phyloP scores from a whole-genome alignment of 1,284 basidiomycete species.

The Sparassis latifolia region DNA sequence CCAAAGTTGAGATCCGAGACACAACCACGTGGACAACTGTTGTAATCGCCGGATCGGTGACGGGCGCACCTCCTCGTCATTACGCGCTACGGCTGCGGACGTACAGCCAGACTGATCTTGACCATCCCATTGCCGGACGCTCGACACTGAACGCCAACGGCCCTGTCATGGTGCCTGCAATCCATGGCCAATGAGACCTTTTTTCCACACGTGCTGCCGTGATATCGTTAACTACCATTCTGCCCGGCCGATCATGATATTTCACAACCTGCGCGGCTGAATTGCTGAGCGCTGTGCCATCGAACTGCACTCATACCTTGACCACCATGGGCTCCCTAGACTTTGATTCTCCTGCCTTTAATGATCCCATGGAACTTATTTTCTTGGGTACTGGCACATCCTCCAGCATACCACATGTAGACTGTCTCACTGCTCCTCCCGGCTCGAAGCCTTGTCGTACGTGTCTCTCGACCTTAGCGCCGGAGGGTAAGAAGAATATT shows the following conservation, averaged over 20 bases:
- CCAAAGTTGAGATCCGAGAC: too few relatives aligned
- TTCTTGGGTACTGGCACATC: slow-evolving; percentile 77
- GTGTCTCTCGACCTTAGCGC: slow-evolving; percentile 58
- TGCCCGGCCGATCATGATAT: too few relatives aligned
- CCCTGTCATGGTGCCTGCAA: background rate
- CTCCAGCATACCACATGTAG: slow-evolving; percentile 56
- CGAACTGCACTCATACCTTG: background rate
- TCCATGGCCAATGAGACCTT: background rate
- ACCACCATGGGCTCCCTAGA: slow-evolving; percentile 19
- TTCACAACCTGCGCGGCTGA: too few relatives aligned
- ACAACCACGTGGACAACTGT: too few relatives aligned
- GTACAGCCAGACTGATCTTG: too few relatives aligned
- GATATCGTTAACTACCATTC: background rate
- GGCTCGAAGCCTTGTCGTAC: slow-evolving; percentile 47
- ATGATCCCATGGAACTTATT: slow-evolving; percentile 46
- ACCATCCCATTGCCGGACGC: too few relatives aligned
- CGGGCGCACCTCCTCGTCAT: too few relatives aligned
- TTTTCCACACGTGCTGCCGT: background rate
- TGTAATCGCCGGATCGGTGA: too few relatives aligned
- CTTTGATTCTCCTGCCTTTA: slow-evolving; percentile 5
- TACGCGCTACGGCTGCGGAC: too few relatives aligned
- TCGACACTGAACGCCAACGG: too few relatives aligned
- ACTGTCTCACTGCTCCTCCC: slow-evolving; percentile 56
- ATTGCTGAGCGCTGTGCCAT: too few relatives aligned
- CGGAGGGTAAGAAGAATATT: slow-evolving; percentile 68